Conservation (phyloP, 257 asterid species). For the Lycium ferocissimum region DNA sequence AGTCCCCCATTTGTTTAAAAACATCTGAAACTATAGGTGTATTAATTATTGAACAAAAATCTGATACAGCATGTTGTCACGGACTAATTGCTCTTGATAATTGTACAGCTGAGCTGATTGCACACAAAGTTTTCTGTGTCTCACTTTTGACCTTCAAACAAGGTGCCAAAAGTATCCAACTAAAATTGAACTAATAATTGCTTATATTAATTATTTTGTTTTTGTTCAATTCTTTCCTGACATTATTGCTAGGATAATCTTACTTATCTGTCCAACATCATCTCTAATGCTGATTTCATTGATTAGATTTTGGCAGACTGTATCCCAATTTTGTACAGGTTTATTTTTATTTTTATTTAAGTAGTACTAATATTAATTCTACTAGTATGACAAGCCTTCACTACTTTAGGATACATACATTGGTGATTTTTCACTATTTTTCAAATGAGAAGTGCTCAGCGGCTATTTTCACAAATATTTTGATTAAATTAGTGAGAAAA, state of each 20-base stretch:
- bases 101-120: neutral
- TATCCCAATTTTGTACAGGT: neutral
- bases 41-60: no score
- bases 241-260: neutral
- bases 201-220: neutral
- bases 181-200: constrained; percentile 17
- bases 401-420: no score
- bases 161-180: neutral
- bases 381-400: no score
- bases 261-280: constrained; percentile 11
- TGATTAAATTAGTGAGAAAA: no score
- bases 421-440: no score
- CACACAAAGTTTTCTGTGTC: neutral
- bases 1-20: neutral
- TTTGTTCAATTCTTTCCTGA: constrained; percentile 9
- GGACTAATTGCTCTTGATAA: no score
- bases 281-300: neutral
- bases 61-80: no score
- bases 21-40: no score
- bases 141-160: constrained; percentile 15
- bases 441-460: no score
- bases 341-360: no score
- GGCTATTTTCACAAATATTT: no score
- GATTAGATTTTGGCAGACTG: neutral
- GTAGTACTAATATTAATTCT: no score